Evolutionary conservation across 108 stramenopile genomes (phyloP), one percentile per base, ranked within the genome.

Genomic region (Conticribra weissflogii): DNA sequence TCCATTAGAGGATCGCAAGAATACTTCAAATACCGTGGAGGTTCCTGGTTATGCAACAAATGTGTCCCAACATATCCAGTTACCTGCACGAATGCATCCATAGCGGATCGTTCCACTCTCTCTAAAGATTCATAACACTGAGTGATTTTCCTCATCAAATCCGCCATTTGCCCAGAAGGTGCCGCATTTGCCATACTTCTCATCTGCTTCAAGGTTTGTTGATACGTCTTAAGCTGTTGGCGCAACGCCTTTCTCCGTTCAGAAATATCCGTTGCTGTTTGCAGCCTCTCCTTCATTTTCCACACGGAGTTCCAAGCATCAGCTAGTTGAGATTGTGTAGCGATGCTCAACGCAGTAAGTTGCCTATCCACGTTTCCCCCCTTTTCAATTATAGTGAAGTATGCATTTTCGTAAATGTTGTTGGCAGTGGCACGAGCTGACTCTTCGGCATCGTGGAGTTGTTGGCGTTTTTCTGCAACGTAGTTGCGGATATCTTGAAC

Each of bases 271-370:
- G 82, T 80, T 8, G 94, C 94, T 15, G 85, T 90, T 32, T 87
- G 83, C 1, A 95, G 64, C 22, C 94, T 78, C 58, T 88, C 89
- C 63, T 85, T 90, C 72, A 81, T 79, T 25, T 80, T 80, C 83
- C 88, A 82, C 41, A 91, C 84, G 18, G 86, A 85, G 46, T 91
- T 89, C 92, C 92, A 94, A 12, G 85, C 93, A 29, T 90, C 85
- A 34, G 66, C n/a, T 3, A 90, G 64, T 59, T 90, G 91, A 25
- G 54, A 46, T 24, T 83, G 83, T n/a, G 88, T 90, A 3, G 87
- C 87, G 51, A 87, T 78, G 50, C 81, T 71, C 19, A 93, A 50
- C 44, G 89, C 87, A 29, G 86, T 68, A 17, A 94, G 63, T 67
- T 87, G 85, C 50, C 87, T 87, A 55, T 94, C 93, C 33, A 94